Percentiles rank a stretch among this genome's conserved stretches.
Conservation (phyloP, 768 basidiomycete species). For the Lanmaoa pseudosensibilis region DNA sequence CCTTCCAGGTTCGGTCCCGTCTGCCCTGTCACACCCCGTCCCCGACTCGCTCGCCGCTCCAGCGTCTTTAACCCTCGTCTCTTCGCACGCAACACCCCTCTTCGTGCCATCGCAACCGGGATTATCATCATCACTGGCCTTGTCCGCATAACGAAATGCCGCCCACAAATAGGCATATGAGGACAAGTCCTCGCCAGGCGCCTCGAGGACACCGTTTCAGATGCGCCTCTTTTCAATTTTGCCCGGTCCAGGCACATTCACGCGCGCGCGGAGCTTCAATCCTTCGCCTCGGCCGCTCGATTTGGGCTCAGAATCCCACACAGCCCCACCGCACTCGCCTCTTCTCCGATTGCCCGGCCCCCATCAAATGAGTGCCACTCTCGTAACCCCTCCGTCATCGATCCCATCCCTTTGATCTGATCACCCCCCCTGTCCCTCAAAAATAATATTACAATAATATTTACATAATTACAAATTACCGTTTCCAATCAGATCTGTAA, state of each 20-base stretch:
- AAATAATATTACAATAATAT: conserved; percentile 14
- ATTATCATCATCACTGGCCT: conserved; percentile 11
- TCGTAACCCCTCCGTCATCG: conserved; percentile 26
- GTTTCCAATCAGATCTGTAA: conserved; percentile 15
- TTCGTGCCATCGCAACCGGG: conserved; percentile 22
- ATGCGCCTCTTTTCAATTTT: conserved; percentile 27
- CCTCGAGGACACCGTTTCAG: conserved; percentile 34
- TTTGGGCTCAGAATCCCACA: conserved; percentile 23
- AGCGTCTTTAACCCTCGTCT: too few relatives aligned
- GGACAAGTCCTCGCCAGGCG: conserved; percentile 1
- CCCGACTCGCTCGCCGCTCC: not conserved
- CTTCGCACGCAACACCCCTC: not conserved
- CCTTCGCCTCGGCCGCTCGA: conserved; percentile 17
- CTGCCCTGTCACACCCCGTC: not conserved
- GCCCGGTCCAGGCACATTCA: conserved; percentile 26
- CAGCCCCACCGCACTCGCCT: conserved; percentile 18
- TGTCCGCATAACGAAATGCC: conserved; percentile 18
- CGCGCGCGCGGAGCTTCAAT: conserved; percentile 26
- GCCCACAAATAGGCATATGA: conserved; percentile 29
- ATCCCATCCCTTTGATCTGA: not conserved
- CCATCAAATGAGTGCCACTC: conserved; percentile 15
- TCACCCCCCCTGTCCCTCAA: not conserved
- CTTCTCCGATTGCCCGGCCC: conserved; percentile 12
- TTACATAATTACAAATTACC: conserved; percentile 4
- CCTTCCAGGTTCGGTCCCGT: conserved; percentile 16